Evolutionary conservation across 495 filamentous ascomycete species (phyloP), one percentile per base, ranked within the genome.

Genomic region (Tuber melanosporum): DNA sequence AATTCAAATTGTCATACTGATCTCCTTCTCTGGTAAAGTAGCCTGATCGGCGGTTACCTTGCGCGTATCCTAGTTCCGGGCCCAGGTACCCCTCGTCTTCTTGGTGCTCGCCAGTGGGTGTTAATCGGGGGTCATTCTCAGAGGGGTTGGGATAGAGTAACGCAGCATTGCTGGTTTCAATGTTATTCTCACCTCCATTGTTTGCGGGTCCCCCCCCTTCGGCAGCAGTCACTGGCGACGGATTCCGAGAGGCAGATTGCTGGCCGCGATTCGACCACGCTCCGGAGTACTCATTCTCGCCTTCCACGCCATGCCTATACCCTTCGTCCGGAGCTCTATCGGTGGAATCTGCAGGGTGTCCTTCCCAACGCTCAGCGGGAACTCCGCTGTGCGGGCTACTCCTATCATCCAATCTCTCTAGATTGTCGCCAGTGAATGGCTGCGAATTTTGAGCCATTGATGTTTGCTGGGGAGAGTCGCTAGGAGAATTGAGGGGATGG

Each of bases 401-500:
- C 9, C 49, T 26, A 10, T 26, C 52, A 32, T 15, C 52, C 52
- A 62, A 32, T n/a, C 52, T 32, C n/a, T n/a, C 52, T 15, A 15
- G 52, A 62, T 32, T 32, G 52, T 62, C 52, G 10, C 52, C 52
- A 62, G 52, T n/a, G 15, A 62, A 36, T 32, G 57, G 26, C 26
- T 66, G 57, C 32, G 32, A 66, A 66, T 36, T 32, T 32, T 36
- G n/a, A 36, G 57, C 57, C 57, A 66, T 42, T 44, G 14, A 22
- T 75, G 57, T 22, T 36, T 15, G 46, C 70, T 69, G 70, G 52
- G 71, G 26, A 78, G 77, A 70, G 77, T 72, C 71, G 71, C 17
- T 36, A 19, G 71, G 5, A 44, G 73, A 36, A 72, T 43, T 43
- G 73, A 78, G 69, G 42, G 80, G 75, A 22, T 71, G 74, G 49